Conservation (phyloP, 495 filamentous ascomycete species). For the Aspergillus affinis region DNA sequence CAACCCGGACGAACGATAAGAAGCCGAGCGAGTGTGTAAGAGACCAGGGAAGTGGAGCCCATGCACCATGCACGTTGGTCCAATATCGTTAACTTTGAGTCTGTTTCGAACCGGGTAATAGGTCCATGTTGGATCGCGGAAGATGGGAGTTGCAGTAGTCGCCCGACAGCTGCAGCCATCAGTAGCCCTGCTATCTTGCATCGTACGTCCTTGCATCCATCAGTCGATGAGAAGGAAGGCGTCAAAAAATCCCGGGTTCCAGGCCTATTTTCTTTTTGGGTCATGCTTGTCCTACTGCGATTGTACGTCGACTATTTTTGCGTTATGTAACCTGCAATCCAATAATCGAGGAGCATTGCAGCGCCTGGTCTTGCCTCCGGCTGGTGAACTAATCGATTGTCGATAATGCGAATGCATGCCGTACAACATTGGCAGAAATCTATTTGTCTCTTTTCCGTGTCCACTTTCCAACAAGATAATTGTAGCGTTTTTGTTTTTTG, state of each 20-base stretch:
- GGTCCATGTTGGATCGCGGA: conserved; percentile 19
- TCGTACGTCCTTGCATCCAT: conserved; percentile 27
- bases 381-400: conserved; percentile 6
- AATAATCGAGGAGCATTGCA: conserved; percentile 7
- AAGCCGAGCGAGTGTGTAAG: conserved; percentile 14
- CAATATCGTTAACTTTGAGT: conserved; percentile 24
- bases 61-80: conserved; percentile 25
- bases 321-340: conserved; percentile 8
- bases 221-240: conserved; percentile 3
- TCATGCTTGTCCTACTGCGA: conserved; percentile 19
- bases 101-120: conserved; percentile 17
- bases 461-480: neutral
- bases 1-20: conserved; percentile 27
- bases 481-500: neutral
- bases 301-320: conserved; percentile 2
- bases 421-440: neutral
- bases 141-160: conserved; percentile 23
- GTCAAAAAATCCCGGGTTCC: conserved; percentile 16
- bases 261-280: conserved; percentile 7
- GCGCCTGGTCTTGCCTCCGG: neutral
- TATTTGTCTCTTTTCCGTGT: neutral
- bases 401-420: neutral
- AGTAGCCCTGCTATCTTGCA: conserved; percentile 30
- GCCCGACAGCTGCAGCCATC: conserved; percentile 20
- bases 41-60: conserved; percentile 15